phyloP scores from a whole-genome alignment of 306 rosid species.

The Malus sieversii region DNA sequence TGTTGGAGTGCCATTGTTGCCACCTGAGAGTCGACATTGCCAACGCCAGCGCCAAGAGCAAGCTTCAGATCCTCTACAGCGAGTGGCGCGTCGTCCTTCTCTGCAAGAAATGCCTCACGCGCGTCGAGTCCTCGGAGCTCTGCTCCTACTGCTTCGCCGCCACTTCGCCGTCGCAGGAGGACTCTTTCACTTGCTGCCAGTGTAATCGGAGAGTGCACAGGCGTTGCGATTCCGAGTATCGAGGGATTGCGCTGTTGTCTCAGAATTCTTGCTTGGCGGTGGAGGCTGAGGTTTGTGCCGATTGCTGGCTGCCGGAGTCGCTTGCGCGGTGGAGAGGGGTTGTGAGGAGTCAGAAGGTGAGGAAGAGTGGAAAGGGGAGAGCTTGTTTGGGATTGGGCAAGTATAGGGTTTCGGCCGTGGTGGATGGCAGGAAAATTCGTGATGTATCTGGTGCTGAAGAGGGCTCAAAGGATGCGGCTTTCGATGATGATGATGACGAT shows the following conservation, averaged over 20 bases:
- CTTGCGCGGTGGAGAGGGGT: constrained; percentile 31
- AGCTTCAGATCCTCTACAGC: constrained; percentile 55
- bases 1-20: constrained; percentile 66
- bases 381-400: constrained; percentile 15
- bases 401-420: constrained; percentile 35
- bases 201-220: constrained; percentile 52
- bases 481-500: constrained; percentile 17
- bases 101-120: constrained; percentile 49
- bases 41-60: constrained; percentile 45
- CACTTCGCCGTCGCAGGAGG: constrained; percentile 9
- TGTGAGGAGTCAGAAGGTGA: constrained; percentile 11
- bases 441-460: constrained; percentile 25
- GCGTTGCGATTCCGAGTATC: constrained; percentile 33
- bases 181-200: constrained; percentile 29
- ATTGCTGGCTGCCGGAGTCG: constrained; percentile 68
- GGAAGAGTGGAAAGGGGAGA: constrained; percentile 8
- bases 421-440: constrained; percentile 19
- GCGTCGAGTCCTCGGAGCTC: constrained; percentile 47
- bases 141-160: constrained; percentile 62
- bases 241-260: constrained; percentile 40
- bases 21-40: constrained; percentile 47
- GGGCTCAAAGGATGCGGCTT: constrained; percentile 20
- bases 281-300: constrained; percentile 44
- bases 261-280: constrained; percentile 25
- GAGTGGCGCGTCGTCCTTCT: constrained; percentile 82